A percentile compares a stretch with the other conserved stretches of the same genome.
Evolutionary conservation across 2,329 filamentous ascomycete species (phyloP).

Genomic region (Teratosphaeria nubilosa): DNA sequence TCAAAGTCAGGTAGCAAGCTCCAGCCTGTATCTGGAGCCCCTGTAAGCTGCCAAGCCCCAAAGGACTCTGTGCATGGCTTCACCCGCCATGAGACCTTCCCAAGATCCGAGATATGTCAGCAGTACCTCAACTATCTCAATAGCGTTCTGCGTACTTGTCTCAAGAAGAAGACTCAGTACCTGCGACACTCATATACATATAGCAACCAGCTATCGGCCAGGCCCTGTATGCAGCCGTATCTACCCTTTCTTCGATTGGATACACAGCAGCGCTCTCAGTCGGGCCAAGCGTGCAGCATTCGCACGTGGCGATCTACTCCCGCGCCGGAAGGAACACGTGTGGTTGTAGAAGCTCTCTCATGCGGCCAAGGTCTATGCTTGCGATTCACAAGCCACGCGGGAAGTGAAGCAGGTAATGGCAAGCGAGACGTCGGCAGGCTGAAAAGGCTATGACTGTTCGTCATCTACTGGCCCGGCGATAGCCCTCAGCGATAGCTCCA

Average conservation of each 20-base stretch:
- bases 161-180: not conserved
- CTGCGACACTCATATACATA: too few relatives aligned
- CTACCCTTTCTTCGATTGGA: not conserved
- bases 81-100: not conserved
- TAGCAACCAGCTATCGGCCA: too few relatives aligned
- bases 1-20: not conserved
- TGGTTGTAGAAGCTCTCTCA: not conserved
- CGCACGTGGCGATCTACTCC: not conserved
- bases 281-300: not conserved
- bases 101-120: not conserved
- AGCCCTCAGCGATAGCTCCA: not conserved
- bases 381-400: not conserved
- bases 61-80: not conserved
- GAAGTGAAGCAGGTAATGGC: not conserved
- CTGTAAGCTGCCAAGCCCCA: not conserved
- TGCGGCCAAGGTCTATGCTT: not conserved
- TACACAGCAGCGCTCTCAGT: not conserved
- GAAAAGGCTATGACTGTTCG: not conserved
- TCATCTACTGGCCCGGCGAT: not conserved
- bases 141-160: not conserved
- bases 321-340: not conserved
- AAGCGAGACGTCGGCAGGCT: not conserved
- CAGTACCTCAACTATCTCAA: not conserved
- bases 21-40: not conserved
- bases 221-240: not conserved